These are phyloP conservation scores for Ustilago shanxiensis DNA, from an alignment of 1,284 basidiomycete genomes.

Conservation along the genomic window DNA sequence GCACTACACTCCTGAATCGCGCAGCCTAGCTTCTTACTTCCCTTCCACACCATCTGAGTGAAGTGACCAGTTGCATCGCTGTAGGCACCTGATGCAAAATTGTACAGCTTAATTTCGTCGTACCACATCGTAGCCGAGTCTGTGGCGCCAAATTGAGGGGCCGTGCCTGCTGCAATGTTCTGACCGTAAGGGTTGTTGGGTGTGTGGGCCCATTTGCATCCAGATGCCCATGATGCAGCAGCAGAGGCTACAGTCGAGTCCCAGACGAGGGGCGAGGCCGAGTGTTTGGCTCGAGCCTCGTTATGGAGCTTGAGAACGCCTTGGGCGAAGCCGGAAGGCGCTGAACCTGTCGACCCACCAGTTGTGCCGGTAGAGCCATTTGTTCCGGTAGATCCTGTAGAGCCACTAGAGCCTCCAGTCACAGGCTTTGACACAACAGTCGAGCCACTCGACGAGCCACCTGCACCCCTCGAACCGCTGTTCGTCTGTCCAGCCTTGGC, in stretches of 20 bases:
- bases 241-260: conserved; percentile 31
- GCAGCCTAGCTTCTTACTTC: conserved; percentile 34
- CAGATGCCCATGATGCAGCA: conserved; percentile 28
- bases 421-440: background rate
- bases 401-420: background rate
- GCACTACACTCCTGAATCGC: conserved; percentile 33
- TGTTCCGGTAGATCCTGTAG: background rate
- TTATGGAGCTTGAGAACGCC: conserved; percentile 37
- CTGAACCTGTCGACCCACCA: background rate
- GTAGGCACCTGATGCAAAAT: conserved; percentile 33
- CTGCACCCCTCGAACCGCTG: background rate
- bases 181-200: conserved; percentile 55
- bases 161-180: conserved; percentile 47
- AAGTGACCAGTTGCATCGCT: conserved; percentile 53
- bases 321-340: conserved; percentile 14
- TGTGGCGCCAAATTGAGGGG: conserved; percentile 22
- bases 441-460: background rate
- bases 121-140: conserved; percentile 46
- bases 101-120: conserved; percentile 43
- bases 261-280: conserved; percentile 36
- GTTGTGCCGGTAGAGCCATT: background rate
- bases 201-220: conserved; percentile 47
- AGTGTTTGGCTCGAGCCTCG: conserved; percentile 37
- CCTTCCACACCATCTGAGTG: conserved; percentile 58
- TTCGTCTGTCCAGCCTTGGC: background rate